Percentiles rank a stretch among this genome's conserved stretches.
phyloP scores from a whole-genome alignment of 805 yeast species.

The Starmerella lactis-condensi region DNA sequence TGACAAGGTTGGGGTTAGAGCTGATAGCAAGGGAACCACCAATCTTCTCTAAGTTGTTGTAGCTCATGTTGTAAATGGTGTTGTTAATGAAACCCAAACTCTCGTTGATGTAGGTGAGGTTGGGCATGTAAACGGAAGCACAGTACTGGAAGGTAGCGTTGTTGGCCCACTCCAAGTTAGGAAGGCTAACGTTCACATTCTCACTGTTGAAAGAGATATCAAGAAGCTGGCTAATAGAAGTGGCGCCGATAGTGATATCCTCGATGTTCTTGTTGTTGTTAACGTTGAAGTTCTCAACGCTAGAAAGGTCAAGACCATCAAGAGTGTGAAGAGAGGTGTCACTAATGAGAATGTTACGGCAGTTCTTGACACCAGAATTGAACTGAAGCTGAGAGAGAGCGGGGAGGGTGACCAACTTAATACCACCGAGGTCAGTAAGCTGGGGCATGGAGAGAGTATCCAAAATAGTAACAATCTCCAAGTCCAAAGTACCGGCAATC shows the following conservation, averaged over 20 bases:
- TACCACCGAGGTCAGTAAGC: conserved; percentile 63
- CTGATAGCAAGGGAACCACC: conserved; percentile 68
- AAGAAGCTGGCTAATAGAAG: conserved; percentile 54
- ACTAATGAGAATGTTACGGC: conserved; percentile 39
- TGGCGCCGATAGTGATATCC: conserved; percentile 46
- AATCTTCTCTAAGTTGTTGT: conserved; percentile 36
- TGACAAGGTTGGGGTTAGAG: conserved; percentile 55
- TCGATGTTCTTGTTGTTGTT: conserved; percentile 74
- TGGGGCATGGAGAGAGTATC: conserved; percentile 53
- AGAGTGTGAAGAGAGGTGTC: conserved; percentile 27
- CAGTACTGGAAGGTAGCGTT: conserved; percentile 73
- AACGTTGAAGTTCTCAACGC: conserved; percentile 33
- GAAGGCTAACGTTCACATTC: conserved; percentile 37
- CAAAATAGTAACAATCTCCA: conserved; percentile 49
- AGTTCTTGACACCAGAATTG: conserved; percentile 49
- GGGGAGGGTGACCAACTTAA: conserved; percentile 70
- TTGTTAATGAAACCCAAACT: conserved; percentile 67
- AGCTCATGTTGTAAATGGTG: conserved; percentile 28
- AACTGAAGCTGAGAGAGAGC: conserved; percentile 57
- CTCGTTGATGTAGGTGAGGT: conserved; percentile 55
- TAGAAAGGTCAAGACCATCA: conserved; percentile 24
- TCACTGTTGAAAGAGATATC: conserved; percentile 76
- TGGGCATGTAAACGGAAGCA: conserved; percentile 48
- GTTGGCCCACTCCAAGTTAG: conserved; percentile 61
- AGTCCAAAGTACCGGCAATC: conserved; percentile 50